Conservation (phyloP, 148 eudicot genomes). For the Polygonum maritimum region DNA sequence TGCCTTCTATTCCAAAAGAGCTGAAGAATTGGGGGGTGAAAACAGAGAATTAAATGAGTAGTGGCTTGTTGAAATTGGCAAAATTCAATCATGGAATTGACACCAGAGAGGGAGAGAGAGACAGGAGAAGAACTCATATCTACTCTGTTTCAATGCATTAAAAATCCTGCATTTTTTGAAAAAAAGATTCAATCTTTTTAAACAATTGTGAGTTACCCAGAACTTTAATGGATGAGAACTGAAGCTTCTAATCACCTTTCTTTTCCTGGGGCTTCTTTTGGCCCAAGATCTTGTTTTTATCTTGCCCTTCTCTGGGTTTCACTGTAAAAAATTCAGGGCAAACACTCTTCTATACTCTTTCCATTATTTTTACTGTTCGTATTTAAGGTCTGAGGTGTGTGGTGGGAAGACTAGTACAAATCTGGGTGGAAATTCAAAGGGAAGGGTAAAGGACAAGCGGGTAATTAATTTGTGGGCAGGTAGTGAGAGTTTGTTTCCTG, state of each 20-base stretch:
- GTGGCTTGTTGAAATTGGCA: constrained; percentile 7
- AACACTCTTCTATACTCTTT: not conserved
- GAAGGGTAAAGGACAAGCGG: not conserved
- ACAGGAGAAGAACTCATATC: not conserved
- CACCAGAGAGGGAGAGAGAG: not conserved
- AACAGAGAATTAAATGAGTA: not conserved
- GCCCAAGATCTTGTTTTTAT: constrained; percentile 7
- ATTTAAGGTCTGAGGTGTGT: not conserved
- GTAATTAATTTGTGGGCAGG: constrained; percentile 2
- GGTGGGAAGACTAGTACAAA: not conserved
- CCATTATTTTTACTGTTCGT: not conserved
- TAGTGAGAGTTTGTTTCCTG: not conserved
- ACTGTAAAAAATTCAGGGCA: not conserved
- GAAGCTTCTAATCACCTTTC: constrained; percentile 7
- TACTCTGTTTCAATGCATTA: not conserved
- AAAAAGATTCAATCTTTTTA: not conserved
- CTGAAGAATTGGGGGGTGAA: not conserved
- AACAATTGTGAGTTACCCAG: not conserved
- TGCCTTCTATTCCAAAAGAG: not conserved
- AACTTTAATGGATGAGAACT: not conserved
- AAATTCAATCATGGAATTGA: constrained; percentile 9
- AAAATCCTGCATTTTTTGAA: not conserved
- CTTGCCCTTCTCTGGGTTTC: not conserved
- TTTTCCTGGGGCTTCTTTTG: not conserved
- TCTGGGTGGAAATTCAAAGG: not conserved